Evolutionary conservation across 2,329 filamentous ascomycete species (phyloP).

Genomic region (Fusarium pseudocircinatum): DNA sequence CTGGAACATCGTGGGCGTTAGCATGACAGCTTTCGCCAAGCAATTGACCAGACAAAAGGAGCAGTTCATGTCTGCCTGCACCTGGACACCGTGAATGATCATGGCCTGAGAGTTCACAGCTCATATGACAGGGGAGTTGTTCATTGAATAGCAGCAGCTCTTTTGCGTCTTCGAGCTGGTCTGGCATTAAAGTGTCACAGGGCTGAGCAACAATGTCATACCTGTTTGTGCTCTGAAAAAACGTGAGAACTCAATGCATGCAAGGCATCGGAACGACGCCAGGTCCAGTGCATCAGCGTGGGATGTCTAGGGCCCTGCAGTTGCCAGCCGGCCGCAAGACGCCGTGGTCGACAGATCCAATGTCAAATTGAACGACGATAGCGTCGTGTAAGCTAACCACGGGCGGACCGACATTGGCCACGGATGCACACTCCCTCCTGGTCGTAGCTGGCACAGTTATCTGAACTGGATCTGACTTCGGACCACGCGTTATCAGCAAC

Average conservation of each 20-base stretch:
- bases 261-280: constrained; percentile 16
- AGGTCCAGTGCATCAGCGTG: background rate
- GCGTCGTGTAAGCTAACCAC: background rate
- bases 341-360: constrained; percentile 19
- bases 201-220: background rate
- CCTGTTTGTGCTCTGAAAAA: background rate
- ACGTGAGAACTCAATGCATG: constrained; percentile 8
- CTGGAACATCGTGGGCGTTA: constrained; percentile 32
- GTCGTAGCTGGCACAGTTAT: background rate
- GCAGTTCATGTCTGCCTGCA: constrained; percentile 18
- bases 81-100: background rate
- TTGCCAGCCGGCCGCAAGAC: constrained; percentile 9
- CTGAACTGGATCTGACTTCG: constrained; percentile 15
- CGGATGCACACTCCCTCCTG: constrained; percentile 40
- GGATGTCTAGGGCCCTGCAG: constrained; percentile 1
- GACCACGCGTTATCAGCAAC: constrained; percentile 7
- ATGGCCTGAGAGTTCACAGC: constrained; percentile 1
- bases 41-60: constrained; percentile 26
- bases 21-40: constrained; percentile 30
- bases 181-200: background rate
- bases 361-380: constrained; percentile 24
- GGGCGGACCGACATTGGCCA: constrained; percentile 4
- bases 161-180: constrained; percentile 4
- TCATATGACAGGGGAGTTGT: background rate
- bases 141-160: constrained; percentile 10